Conservation (phyloP, 192 early-diverging fungal species). For the Phlyctochytrium bullatum region DNA sequence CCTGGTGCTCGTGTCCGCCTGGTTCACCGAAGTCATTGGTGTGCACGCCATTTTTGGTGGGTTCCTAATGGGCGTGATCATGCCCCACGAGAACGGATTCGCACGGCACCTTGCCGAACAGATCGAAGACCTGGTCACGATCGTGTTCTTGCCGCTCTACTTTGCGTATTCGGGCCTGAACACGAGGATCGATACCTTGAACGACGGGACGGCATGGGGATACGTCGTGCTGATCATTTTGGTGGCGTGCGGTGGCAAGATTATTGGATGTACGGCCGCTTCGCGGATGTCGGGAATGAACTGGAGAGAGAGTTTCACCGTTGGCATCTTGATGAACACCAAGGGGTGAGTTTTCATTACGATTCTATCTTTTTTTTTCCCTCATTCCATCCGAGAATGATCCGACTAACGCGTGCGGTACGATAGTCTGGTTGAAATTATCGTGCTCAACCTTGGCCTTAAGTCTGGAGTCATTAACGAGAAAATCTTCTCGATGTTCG, state of each 20-base stretch:
- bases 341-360: constrained; percentile 62
- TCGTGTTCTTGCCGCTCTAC: constrained; percentile 83
- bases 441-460: constrained; percentile 89
- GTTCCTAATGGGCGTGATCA: constrained; percentile 83
- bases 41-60: constrained; percentile 92
- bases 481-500: constrained; percentile 64
- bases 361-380: not conserved
- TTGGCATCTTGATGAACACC: constrained; percentile 94
- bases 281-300: constrained; percentile 61
- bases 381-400: not conserved
- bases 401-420: too few species aligned
- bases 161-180: constrained; percentile 90
- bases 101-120: constrained; percentile 82
- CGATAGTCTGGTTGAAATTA: constrained; percentile 90
- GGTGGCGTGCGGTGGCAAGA: constrained; percentile 81
- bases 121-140: constrained; percentile 82
- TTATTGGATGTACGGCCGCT: constrained; percentile 71
- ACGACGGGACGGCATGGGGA: constrained; percentile 71
- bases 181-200: constrained; percentile 73
- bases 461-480: constrained; percentile 74
- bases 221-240: constrained; percentile 70
- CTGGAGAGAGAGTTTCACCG: constrained; percentile 77
- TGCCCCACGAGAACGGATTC: constrained; percentile 87
- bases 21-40: constrained; percentile 52
- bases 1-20: constrained; percentile 63